phyloP scores from a whole-genome alignment of 106 monocot species.

The Dendrobium chrysotoxum region DNA sequence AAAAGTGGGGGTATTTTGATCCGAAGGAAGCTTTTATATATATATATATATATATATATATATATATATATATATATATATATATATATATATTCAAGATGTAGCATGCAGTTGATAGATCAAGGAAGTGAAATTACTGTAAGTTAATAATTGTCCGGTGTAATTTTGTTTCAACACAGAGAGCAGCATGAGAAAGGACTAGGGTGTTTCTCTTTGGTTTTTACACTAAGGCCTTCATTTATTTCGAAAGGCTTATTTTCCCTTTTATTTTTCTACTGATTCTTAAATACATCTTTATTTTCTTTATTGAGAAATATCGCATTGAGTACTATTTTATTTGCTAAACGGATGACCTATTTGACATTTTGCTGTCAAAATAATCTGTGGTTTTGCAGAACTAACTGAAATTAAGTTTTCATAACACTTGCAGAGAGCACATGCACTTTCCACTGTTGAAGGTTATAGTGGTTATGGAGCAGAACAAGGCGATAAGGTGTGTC shows the following conservation, averaged over 20 bases:
- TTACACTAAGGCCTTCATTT: background rate
- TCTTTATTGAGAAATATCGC: background rate
- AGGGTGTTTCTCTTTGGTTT: background rate
- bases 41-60: too few species aligned
- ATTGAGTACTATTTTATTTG: too few species aligned
- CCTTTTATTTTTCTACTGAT: background rate
- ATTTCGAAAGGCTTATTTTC: background rate
- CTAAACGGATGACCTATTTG: too few species aligned
- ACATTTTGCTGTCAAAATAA: background rate
- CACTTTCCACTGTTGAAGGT: conserved; percentile 77
- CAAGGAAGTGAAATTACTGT: background rate
- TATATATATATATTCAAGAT: background rate
- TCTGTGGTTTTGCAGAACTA: background rate
- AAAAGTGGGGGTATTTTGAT: too few species aligned
- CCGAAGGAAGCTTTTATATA: too few species aligned
- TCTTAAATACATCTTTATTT: background rate
- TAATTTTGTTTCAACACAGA: background rate
- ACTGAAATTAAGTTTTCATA: background rate
- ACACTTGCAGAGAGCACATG: conserved; percentile 50
- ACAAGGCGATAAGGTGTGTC: conserved; percentile 83
- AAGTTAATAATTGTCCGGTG: background rate
- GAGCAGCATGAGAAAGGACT: background rate
- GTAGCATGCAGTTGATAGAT: background rate
- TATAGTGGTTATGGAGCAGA: conserved; percentile 97
- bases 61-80: too few species aligned